phyloP scores from a whole-genome alignment of 768 basidiomycete genomes.

The Coprinopsis strossmayeri region DNA sequence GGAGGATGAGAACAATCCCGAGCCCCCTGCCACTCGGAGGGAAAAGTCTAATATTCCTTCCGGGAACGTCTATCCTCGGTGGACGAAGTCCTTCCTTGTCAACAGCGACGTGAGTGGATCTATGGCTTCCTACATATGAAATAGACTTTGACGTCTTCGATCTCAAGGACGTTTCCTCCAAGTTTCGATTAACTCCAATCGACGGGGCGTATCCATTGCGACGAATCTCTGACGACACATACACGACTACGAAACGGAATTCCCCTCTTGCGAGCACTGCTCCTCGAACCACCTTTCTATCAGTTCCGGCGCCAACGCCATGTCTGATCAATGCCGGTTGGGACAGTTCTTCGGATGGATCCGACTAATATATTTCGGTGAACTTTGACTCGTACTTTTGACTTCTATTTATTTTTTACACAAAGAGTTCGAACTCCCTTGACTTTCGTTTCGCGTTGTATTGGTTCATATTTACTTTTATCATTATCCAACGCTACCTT shows the following conservation, averaged over 20 bases:
- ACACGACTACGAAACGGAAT: slow-evolving; percentile 13
- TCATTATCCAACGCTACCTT: not conserved
- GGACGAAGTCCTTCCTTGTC: slow-evolving; percentile 5
- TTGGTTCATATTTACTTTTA: not conserved
- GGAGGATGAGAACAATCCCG: not conserved
- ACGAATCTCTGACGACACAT: slow-evolving; percentile 16
- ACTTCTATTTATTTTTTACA: not conserved
- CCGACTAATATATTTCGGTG: slow-evolving; percentile 1
- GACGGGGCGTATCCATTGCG: slow-evolving; percentile 17
- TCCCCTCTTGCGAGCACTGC: slow-evolving; percentile 17
- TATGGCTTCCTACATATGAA: not conserved
- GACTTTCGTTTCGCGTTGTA: not conserved
- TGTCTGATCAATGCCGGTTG: slow-evolving; percentile 51
- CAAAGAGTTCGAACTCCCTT: no score
- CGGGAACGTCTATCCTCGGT: not conserved
- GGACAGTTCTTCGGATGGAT: slow-evolving; percentile 33
- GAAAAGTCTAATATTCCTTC: not conserved
- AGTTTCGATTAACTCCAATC: slow-evolving; percentile 13
- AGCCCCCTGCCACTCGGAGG: not conserved
- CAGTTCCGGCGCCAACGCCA: slow-evolving; percentile 32
- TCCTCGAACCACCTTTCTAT: slow-evolving; percentile 15
- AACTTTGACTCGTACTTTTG: not conserved
- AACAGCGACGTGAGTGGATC: slow-evolving; percentile 7
- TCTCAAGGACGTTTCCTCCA: slow-evolving; percentile 1
- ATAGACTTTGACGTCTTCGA: not conserved